Evolutionary conservation across 2,329 filamentous ascomycete genomes (phyloP), one percentile per base, ranked within the genome.

Genomic region (Decorospora gaudefroyi): DNA sequence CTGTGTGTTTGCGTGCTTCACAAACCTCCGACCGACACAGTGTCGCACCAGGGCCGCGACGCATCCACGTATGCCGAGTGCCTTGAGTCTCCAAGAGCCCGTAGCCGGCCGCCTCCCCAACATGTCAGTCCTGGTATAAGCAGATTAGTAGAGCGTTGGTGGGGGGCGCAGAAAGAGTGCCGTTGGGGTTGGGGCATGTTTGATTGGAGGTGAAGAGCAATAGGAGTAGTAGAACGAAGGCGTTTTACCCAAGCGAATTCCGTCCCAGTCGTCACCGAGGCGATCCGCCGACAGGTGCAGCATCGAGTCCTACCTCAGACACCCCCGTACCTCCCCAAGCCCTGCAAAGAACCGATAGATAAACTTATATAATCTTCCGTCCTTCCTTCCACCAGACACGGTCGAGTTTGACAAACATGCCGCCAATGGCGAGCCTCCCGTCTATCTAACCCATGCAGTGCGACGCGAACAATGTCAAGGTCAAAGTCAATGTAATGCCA

Each of bases 41-140:
- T 31, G 49, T 52, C 49, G 46, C 49, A 52, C 49, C 49, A 52
- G 39, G 31, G 21, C 30, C 49, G 41, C 44, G 16, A 34, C 27
- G 34, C 45, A 39, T 46, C 45, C n/a, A n/a, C n/a, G n/a, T 42
- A 49, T 40, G 29, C 36, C 40, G 15, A 12, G 30, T n/a, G n/a
- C n/a, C n/a, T n/a, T n/a, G n/a, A n/a, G n/a, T n/a, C n/a, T n/a
- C n/a, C n/a, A n/a, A n/a, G n/a, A n/a, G n/a, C n/a, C n/a, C n/a
- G n/a, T n/a, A n/a, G n/a, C n/a, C n/a, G n/a, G n/a, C 21, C 10
- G 21, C 21, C 21, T 23, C 21, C 21, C 10, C 21, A 23, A 23
- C n/a, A n/a, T n/a, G n/a, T n/a, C n/a, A n/a, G n/a, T n/a, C n/a
- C n/a, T n/a, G n/a, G 21, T 23, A 6, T 23, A 23, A 10, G 21